Conservation (phyloP, 192 early-diverging fungal species). For the Haplosporangium gracile region DNA sequence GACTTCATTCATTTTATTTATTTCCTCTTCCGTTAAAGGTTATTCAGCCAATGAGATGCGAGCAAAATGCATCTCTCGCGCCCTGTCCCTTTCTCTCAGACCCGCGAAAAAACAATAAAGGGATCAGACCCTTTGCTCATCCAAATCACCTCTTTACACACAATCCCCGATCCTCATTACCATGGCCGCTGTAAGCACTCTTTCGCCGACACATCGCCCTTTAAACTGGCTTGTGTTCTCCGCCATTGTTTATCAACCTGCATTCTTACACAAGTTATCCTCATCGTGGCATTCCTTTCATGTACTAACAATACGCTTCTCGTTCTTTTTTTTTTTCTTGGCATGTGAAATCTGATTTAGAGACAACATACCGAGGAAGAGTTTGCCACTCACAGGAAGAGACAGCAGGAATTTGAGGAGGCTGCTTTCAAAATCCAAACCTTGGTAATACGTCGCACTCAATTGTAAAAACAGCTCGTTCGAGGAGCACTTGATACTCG, state of each 20-base stretch:
- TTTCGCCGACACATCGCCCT: neutral
- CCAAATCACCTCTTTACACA: neutral
- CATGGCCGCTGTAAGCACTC: slow-evolving; percentile 10
- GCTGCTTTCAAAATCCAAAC: slow-evolving; percentile 41
- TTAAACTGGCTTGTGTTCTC: neutral
- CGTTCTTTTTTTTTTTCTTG: neutral
- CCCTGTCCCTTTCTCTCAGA: neutral
- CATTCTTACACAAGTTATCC: neutral
- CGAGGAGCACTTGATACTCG: too few species aligned
- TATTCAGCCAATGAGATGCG: neutral
- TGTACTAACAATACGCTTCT: neutral
- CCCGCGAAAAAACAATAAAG: neutral
- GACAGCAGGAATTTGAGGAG: slow-evolving; percentile 51
- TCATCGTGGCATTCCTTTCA: neutral
- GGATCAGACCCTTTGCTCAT: neutral
- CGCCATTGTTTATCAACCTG: neutral
- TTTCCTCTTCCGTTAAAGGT: slow-evolving; percentile 2
- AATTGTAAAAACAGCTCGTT: neutral
- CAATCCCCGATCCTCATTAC: neutral
- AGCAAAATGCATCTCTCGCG: neutral
- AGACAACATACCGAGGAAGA: slow-evolving; percentile 48
- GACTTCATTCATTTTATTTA: neutral
- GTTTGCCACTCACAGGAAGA: slow-evolving; percentile 45
- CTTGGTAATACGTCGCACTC: slow-evolving; percentile 16
- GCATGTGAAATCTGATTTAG: slow-evolving; percentile 17